Evolutionary conservation across 768 basidiomycete genomes (phyloP).

Genomic region (Phaeotremella skinneri): DNA sequence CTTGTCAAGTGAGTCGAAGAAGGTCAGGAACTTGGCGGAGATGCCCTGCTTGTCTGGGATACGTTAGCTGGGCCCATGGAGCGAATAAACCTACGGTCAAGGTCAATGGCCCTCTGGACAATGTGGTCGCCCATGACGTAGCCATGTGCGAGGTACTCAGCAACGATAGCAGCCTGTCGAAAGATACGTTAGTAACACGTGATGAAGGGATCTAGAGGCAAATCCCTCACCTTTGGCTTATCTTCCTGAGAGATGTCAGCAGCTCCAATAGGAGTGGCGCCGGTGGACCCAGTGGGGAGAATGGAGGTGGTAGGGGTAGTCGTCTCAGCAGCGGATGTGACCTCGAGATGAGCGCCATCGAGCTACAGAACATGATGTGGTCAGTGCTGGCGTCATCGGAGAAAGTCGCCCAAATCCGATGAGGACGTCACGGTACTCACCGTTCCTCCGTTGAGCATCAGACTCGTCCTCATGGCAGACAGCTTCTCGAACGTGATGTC

Average conservation of each 20-base stretch:
- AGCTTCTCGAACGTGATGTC: slow-evolving; percentile 76
- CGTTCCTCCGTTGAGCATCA: slow-evolving; percentile 50
- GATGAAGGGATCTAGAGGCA: slow-evolving; percentile 1
- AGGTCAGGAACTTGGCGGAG: slow-evolving; percentile 75
- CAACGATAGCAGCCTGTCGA: slow-evolving; percentile 62
- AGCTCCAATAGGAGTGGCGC: slow-evolving; percentile 40
- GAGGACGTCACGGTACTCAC: slow-evolving; percentile 28
- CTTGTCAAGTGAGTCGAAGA: slow-evolving; percentile 70
- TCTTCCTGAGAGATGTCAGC: slow-evolving; percentile 69
- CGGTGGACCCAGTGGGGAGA: slow-evolving; percentile 44
- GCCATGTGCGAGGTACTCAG: slow-evolving; percentile 89
- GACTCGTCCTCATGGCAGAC: slow-evolving; percentile 29
- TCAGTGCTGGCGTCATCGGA: neutral
- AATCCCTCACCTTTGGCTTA: slow-evolving; percentile 65
- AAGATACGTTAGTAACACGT: neutral
- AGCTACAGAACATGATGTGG: slow-evolving; percentile 54
- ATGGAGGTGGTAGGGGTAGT: slow-evolving; percentile 41
- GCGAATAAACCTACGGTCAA: slow-evolving; percentile 50
- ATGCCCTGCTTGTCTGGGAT: slow-evolving; percentile 75
- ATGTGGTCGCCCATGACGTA: slow-evolving; percentile 76
- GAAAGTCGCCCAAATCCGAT: slow-evolving; percentile 26
- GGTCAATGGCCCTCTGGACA: slow-evolving; percentile 59
- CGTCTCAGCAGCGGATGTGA: slow-evolving; percentile 65
- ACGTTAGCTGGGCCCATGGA: slow-evolving; percentile 57
- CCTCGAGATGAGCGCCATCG: slow-evolving; percentile 66